phyloP scores from a whole-genome alignment of 2,329 filamentous ascomycete species.

The Raffaelea deltoideospora region DNA sequence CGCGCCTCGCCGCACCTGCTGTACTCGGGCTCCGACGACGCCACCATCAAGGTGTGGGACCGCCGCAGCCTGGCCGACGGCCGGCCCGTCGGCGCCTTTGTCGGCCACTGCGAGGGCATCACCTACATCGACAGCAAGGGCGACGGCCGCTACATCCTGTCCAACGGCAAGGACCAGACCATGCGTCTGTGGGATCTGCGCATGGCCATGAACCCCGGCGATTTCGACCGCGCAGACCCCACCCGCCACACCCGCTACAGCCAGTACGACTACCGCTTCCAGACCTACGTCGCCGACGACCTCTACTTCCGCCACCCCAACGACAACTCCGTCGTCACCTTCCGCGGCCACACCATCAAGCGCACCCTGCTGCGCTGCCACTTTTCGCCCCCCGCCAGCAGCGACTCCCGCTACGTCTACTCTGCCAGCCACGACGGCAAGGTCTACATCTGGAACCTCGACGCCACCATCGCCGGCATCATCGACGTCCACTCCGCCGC shows the following conservation, averaged over 20 bases:
- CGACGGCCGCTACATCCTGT: slow-evolving; percentile 69
- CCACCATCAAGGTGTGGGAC: slow-evolving; percentile 93
- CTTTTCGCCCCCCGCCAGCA: slow-evolving; percentile 76
- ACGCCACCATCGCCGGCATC: slow-evolving; percentile 64
- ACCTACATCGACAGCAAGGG: slow-evolving; percentile 58
- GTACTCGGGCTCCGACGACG: slow-evolving; percentile 91
- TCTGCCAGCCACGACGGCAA: slow-evolving; percentile 80
- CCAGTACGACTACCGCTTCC: slow-evolving; percentile 67
- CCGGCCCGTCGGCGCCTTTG: slow-evolving; percentile 51
- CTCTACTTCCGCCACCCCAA: slow-evolving; percentile 58
- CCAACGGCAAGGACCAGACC: slow-evolving; percentile 89
- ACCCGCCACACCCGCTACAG: slow-evolving; percentile 44
- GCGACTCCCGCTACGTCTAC: slow-evolving; percentile 85
- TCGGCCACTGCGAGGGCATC: slow-evolving; percentile 50
- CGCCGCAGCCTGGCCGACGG: slow-evolving; percentile 79
- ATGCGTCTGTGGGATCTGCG: slow-evolving; percentile 96
- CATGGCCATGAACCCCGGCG: slow-evolving; percentile 66
- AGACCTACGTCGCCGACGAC: slow-evolving; percentile 45
- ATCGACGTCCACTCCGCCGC: slow-evolving; percentile 68
- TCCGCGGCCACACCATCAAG: slow-evolving; percentile 76
- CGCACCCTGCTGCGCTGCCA: slow-evolving; percentile 89
- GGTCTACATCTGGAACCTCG: slow-evolving; percentile 80
- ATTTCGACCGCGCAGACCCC: slow-evolving; percentile 41
- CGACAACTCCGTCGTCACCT: slow-evolving; percentile 88
- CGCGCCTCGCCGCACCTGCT: slow-evolving; percentile 78